A percentile compares a stretch with the other conserved stretches of the same genome.
These are phyloP conservation scores for Aureococcus anophagefferens DNA, from an alignment of 108 stramenopile genomes.

Conservation along the genomic window DNA sequence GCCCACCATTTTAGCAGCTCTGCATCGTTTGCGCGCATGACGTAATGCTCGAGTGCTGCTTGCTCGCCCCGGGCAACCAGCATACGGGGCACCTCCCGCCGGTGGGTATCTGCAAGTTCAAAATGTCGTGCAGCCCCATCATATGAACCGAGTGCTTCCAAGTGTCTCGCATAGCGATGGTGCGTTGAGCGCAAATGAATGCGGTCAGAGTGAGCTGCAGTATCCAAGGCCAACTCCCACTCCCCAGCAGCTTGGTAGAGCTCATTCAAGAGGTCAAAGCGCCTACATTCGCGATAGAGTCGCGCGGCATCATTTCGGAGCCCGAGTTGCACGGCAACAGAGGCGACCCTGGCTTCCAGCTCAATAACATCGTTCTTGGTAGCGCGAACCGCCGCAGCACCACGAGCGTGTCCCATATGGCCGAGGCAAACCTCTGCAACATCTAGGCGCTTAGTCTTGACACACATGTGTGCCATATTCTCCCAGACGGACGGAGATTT, in stretches of 20 bases:
- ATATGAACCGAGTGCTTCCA: conserved; percentile 27
- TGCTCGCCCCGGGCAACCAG: conserved; percentile 33
- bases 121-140: conserved; percentile 35
- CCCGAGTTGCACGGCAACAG: conserved; percentile 56
- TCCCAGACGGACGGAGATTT: conserved; percentile 47
- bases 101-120: conserved; percentile 33
- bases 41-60: conserved; percentile 46
- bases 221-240: conserved; percentile 44
- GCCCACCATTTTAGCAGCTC: conserved; percentile 56
- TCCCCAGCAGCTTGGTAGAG: conserved; percentile 43
- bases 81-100: conserved; percentile 51
- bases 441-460: conserved; percentile 55
- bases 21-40: conserved; percentile 28
- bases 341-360: conserved; percentile 37
- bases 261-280: conserved; percentile 48
- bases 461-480: conserved; percentile 65
- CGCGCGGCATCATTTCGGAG: conserved; percentile 45
- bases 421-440: conserved; percentile 61
- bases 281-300: conserved; percentile 47
- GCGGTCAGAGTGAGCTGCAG: conserved; percentile 45
- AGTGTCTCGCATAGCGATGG: conserved; percentile 29
- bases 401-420: conserved; percentile 52
- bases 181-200: conserved; percentile 48
- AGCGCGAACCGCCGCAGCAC: conserved; percentile 40
- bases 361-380: conserved; percentile 41